These are phyloP conservation scores for Yamadazyma buinensis DNA, from an alignment of 1,139 yeast species.

Conservation along the genomic window DNA sequence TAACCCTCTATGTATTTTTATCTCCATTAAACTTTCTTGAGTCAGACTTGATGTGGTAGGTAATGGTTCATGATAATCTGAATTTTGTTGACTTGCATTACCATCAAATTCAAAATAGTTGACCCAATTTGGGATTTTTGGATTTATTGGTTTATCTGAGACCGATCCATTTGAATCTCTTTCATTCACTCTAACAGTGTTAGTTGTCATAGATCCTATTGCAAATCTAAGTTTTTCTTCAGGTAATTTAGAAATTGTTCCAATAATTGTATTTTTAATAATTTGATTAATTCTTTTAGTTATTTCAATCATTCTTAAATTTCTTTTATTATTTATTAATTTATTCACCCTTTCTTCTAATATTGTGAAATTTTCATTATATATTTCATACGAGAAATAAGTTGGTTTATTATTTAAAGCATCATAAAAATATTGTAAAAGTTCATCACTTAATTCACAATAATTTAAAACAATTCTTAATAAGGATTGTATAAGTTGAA, in stretches of 20 bases:
- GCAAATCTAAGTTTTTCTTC: neutral
- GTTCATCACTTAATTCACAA: constrained; percentile 6
- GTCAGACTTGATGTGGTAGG: neutral
- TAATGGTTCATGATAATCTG: constrained; percentile 3
- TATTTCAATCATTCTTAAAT: neutral
- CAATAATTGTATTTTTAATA: constrained; percentile 1
- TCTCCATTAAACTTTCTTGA: neutral
- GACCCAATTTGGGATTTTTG: constrained; percentile 8
- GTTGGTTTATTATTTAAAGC: constrained; percentile 5
- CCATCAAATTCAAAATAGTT: constrained; percentile 6
- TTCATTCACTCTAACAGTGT: constrained; percentile 3
- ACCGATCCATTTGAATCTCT: neutral
- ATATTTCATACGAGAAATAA: constrained; percentile 12
- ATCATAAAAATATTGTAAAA: constrained; percentile 3
- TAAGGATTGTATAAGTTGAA: constrained; percentile 5
- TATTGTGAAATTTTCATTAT: constrained; percentile 3
- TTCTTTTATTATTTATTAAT: neutral
- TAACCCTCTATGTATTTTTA: constrained; percentile 4
- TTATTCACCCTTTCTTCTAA: constrained; percentile 1
- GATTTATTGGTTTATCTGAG: neutral
- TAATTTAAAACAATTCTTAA: constrained; percentile 5
- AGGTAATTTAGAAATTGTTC: constrained; percentile 2
- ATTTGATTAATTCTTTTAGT: constrained; percentile 1
- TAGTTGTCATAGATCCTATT: neutral
- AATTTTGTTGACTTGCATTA: constrained; percentile 5